phyloP scores from a whole-genome alignment of 2,329 filamentous ascomycete species.

The Lasiodiplodia citricola region DNA sequence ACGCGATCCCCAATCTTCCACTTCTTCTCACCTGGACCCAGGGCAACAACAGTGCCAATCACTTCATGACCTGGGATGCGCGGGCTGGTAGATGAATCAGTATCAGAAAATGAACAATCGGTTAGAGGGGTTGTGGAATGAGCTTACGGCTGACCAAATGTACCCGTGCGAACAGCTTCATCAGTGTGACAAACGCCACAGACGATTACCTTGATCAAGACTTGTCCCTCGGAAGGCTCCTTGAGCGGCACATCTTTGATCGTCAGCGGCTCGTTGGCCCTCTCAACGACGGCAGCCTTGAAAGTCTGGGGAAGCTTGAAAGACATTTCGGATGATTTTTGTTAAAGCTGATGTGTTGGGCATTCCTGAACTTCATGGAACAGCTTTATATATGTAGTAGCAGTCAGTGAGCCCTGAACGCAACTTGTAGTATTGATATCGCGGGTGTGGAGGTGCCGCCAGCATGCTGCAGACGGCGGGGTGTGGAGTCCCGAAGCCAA shows the following conservation, averaged over 20 bases:
- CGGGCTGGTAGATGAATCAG: slow-evolving; percentile 44
- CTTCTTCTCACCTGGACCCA: slow-evolving; percentile 62
- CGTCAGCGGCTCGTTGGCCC: slow-evolving; percentile 56
- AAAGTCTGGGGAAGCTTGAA: slow-evolving; percentile 62
- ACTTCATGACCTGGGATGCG: slow-evolving; percentile 73
- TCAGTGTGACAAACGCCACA: slow-evolving; percentile 76
- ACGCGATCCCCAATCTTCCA: slow-evolving; percentile 70
- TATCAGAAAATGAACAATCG: not conserved
- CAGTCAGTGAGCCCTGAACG: no score
- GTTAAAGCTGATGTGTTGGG: no score
- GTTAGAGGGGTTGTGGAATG: no score
- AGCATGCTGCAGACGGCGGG: no score
- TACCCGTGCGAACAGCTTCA: slow-evolving; percentile 18
- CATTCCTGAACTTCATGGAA: no score
- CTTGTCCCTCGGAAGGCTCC: slow-evolving; percentile 60
- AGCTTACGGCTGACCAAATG: slow-evolving; percentile 56
- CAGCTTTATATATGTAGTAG: no score
- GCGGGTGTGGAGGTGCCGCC: no score
- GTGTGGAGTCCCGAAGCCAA: no score
- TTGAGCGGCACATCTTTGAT: slow-evolving; percentile 66
- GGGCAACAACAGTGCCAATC: slow-evolving; percentile 68
- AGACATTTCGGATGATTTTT: slow-evolving; percentile 28
- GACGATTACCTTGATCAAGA: slow-evolving; percentile 74
- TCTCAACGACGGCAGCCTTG: slow-evolving; percentile 68
- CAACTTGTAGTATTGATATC: no score